Percentiles rank a stretch among this genome's conserved stretches.
phyloP scores from a whole-genome alignment of 495 filamentous ascomycete genomes.

The Hypoxylon perforatum region DNA sequence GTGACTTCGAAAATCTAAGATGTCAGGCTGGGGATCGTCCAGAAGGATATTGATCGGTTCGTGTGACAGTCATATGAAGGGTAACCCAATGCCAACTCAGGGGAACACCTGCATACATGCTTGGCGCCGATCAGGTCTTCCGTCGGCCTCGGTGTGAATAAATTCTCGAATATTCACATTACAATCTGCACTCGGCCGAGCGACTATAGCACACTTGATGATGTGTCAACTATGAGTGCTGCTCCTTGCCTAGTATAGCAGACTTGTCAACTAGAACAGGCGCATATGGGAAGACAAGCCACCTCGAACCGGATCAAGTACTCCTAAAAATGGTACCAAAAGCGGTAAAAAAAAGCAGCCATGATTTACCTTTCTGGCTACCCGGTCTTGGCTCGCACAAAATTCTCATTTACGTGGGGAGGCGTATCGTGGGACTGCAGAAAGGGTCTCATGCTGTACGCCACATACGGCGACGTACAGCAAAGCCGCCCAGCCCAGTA shows the following conservation, averaged over 20 bases:
- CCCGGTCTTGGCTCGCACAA: constrained; percentile 11
- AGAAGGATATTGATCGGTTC: constrained; percentile 2
- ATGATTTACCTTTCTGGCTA: neutral
- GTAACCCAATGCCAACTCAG: neutral
- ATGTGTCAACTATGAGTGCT: constrained; percentile 3
- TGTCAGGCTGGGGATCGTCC: neutral
- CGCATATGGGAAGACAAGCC: neutral
- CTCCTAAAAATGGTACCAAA: constrained; percentile 6
- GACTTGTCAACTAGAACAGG: constrained; percentile 3
- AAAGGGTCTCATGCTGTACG: constrained; percentile 31
- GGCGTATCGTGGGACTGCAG: constrained; percentile 10
- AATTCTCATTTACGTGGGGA: neutral
- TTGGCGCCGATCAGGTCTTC: neutral
- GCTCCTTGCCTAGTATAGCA: constrained; percentile 14
- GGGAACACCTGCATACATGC: neutral
- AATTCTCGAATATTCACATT: neutral
- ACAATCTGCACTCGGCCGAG: constrained; percentile 31
- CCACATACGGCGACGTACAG: constrained; percentile 25
- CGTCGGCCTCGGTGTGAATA: constrained; percentile 13
- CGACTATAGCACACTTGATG: neutral
- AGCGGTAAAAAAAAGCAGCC: constrained; percentile 6
- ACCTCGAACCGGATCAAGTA: constrained; percentile 9
- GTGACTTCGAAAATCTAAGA: neutral
- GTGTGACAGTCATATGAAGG: constrained; percentile 20
- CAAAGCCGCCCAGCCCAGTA: constrained; percentile 6